Evolutionary conservation across 768 basidiomycete species (phyloP), one percentile per base, ranked within the genome.

Genomic region (Xerocomus potaroensis): DNA sequence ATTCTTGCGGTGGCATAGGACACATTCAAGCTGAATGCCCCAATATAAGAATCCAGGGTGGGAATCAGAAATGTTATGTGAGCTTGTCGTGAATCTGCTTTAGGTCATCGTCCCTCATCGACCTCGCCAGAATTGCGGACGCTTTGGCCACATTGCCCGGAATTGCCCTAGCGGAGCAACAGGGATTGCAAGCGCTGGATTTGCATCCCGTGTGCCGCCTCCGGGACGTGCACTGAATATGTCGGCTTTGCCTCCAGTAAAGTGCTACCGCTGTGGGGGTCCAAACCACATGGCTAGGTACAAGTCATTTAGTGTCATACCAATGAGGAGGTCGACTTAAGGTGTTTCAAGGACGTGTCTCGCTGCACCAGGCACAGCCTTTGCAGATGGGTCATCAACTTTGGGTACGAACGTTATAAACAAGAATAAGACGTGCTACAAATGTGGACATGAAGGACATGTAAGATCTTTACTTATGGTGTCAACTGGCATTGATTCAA

Each of bases 1-100:
- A 93, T 66, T 86, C 85, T 31, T 96, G 91, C 60, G 89, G 91
- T 21, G 93, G 91, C 43, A 81, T 96, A 55, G 92, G 92, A 50
- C 89, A 93, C 63, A 86, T 90, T 56, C 84, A 87, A 68, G 87
- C 88, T 40, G 89, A 91, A 60, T 91, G 89, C 56, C 88, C 87
- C 18, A 91, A 78, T 63, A 68, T 90, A 64, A 81, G 87, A 62
- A 66, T 85, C 24, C 84, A 83, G 55, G 71, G 77, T 56, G 75
- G 71, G 48, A 81, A 74, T 60, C 84, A 86, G 69, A 91, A 88
- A 70, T 92, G 90, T 67, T 92, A 89, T 68, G 90, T 91, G 67
- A 66, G 84, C 61, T 11, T 41, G 5, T 31, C 48, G 16, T 44
- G 23, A 23, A 27, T 23, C 18, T n/a, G 38, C 37, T 34, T 41